Percentiles rank a stretch among this genome's conserved stretches.
These are phyloP conservation scores for Dalbergia cochinchinensis DNA, from an alignment of 306 rosid species.

Conservation along the genomic window DNA sequence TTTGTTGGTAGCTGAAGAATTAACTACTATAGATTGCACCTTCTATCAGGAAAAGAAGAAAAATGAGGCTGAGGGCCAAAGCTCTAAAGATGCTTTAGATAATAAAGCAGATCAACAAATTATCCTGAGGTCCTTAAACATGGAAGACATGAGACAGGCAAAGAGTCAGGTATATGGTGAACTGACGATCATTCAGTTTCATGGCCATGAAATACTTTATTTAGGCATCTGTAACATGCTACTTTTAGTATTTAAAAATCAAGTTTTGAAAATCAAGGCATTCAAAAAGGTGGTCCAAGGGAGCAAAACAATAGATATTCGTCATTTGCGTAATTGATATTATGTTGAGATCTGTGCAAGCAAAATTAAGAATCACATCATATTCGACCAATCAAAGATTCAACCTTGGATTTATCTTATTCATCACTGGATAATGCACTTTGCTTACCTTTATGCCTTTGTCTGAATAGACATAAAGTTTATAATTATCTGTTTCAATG, in stretches of 20 bases:
- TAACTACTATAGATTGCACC: slow-evolving; percentile 26
- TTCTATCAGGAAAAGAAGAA: slow-evolving; percentile 74
- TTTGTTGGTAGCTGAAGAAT: not conserved
- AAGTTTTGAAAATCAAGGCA: not conserved
- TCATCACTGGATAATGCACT: no score
- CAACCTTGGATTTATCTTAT: no score
- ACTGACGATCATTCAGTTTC: slow-evolving; percentile 17
- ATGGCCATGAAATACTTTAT: not conserved
- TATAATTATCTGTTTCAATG: slow-evolving; percentile 31
- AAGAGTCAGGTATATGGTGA: slow-evolving; percentile 72
- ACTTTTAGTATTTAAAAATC: not conserved
- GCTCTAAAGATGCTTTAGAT: slow-evolving; percentile 60
- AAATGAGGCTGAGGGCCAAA: slow-evolving; percentile 61
- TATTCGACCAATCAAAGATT: no score
- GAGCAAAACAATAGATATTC: not conserved
- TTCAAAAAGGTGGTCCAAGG: not conserved
- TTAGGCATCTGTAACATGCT: not conserved
- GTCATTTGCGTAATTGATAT: no score
- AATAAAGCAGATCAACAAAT: slow-evolving; percentile 65
- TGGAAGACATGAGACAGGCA: slow-evolving; percentile 97
- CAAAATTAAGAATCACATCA: no score
- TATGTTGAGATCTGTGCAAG: no score
- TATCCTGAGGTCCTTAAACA: slow-evolving; percentile 72
- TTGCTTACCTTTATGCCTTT: no score
- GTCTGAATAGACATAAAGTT: not conserved